phyloP scores from a whole-genome alignment of 768 basidiomycete species.

The Hygrophorus russula region DNA sequence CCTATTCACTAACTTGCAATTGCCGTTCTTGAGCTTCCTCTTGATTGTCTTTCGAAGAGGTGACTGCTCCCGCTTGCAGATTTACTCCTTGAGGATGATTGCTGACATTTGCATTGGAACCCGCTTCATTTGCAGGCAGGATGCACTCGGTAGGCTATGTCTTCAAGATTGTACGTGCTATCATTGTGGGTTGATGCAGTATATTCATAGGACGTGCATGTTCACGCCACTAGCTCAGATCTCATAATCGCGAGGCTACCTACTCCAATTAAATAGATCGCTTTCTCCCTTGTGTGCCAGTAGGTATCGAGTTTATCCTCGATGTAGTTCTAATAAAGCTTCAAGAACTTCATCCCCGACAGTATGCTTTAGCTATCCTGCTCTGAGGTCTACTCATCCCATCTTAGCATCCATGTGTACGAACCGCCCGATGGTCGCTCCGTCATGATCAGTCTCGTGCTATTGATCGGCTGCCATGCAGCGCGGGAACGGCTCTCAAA shows the following conservation, averaged over 20 bases:
- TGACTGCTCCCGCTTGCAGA: constrained; percentile 13
- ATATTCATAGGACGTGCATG: constrained; percentile 51
- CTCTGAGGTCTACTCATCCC: constrained; percentile 8
- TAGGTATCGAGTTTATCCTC: no score
- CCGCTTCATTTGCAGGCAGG: constrained; percentile 26
- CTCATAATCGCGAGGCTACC: no score
- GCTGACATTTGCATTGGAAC: constrained; percentile 33
- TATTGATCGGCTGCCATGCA: no score
- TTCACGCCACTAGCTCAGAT: no score
- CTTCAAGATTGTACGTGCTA: constrained; percentile 46
- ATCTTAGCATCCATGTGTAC: neutral
- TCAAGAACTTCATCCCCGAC: no score
- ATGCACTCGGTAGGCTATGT: constrained; percentile 42
- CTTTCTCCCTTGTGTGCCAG: no score
- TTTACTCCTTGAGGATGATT: constrained; percentile 8
- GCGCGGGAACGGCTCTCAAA: no score
- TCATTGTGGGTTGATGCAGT: neutral
- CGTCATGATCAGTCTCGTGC: constrained; percentile 24
- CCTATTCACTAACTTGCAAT: constrained; percentile 24
- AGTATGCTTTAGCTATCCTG: constrained; percentile 22
- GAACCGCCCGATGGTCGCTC: constrained; percentile 16
- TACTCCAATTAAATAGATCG: no score
- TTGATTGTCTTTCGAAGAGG: constrained; percentile 45
- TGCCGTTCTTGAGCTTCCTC: constrained; percentile 42
- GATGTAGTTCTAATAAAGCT: no score